Evolutionary conservation across 2,329 filamentous ascomycete species (phyloP), one percentile per base, ranked within the genome.

Genomic region (Macroventuria anomochaeta): DNA sequence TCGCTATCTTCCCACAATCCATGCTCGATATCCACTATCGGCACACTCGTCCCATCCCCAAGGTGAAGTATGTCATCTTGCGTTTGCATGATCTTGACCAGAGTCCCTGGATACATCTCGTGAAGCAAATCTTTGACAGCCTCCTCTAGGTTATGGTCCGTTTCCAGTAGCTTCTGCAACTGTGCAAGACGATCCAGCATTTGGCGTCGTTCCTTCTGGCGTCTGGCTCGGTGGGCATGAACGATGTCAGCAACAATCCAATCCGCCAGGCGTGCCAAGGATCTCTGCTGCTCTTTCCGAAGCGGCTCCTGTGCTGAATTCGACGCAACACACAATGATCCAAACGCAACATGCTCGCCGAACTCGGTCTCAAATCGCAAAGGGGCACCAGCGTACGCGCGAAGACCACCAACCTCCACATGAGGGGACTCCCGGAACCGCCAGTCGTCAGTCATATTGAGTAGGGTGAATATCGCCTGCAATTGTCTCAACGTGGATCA

Each of bases 1-100:
- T 71, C 70, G 5, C 63, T 63, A 25, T 80, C 78, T 59, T 81
- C 79, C 78, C 78, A 81, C 0, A 80, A 36, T 0, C 77, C 76
- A 5, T 76, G 66, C 17, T 75, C 68, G 0, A 78, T 40, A 0
- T 75, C 69, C 0, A 57, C 49, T 5, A 67, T 55, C 0, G 57
- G 34, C 13, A 79, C 64, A 0, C 63, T 58, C 0, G 56, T 61
- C 2, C 67, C 67, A 0, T 69, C 64, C 10, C 68, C 60, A 3
- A 76, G 44, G 2, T 59, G 40, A 0, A 77, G 59, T 0, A 54
- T 41, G 2, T 60, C 61, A 17, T 68, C 59, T 6, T 57, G 64
- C 5, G 64, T 50, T 4, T 48, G 42, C 15, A 72, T 62, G 2
- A 78, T 56, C 2, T 53, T 64, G 6, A 76, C 58, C 1, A 48